Percentiles rank a stretch among this genome's conserved stretches.
These are phyloP conservation scores for Hypoxylon subgilvum DNA, from an alignment of 495 filamentous ascomycete species.

Conservation along the genomic window DNA sequence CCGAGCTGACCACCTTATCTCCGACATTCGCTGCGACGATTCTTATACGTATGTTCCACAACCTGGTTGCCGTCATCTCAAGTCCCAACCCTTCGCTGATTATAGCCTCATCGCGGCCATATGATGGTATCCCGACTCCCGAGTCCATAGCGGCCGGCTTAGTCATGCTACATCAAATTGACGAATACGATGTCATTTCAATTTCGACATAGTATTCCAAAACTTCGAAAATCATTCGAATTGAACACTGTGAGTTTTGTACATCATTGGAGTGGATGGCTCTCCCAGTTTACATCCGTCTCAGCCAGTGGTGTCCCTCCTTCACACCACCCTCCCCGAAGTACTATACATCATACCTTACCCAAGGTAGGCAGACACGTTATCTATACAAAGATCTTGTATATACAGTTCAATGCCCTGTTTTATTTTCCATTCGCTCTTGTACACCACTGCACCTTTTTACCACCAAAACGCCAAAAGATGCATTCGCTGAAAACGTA, in stretches of 20 bases:
- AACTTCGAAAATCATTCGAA: slow-evolving; percentile 6
- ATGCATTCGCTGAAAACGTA: slow-evolving; percentile 36
- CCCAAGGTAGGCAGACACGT: too few relatives aligned
- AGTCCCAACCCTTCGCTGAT: too few relatives aligned
- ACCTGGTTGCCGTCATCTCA: too few relatives aligned
- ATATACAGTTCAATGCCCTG: slow-evolving; percentile 12
- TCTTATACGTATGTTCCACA: too few relatives aligned
- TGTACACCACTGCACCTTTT: slow-evolving; percentile 11
- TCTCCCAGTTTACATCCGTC: slow-evolving; percentile 12
- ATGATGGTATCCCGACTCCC: too few relatives aligned
- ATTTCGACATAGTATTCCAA: too few relatives aligned
- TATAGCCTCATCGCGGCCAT: too few relatives aligned
- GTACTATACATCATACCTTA: slow-evolving; percentile 36
- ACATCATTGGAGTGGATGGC: slow-evolving; percentile 27
- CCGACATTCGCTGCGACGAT: too few relatives aligned
- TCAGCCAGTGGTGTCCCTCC: not conserved
- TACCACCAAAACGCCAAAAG: slow-evolving; percentile 26
- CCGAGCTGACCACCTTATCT: too few relatives aligned
- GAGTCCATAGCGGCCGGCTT: too few relatives aligned
- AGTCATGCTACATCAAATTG: too few relatives aligned
- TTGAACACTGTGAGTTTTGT: slow-evolving; percentile 19
- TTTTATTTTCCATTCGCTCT: not conserved
- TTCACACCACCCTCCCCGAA: not conserved
- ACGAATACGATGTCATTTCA: too few relatives aligned
- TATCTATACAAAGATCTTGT: slow-evolving; percentile 30